Evolutionary conservation across 2,329 filamentous ascomycete species (phyloP).

Genomic region (Ceratocystis ficicola): DNA sequence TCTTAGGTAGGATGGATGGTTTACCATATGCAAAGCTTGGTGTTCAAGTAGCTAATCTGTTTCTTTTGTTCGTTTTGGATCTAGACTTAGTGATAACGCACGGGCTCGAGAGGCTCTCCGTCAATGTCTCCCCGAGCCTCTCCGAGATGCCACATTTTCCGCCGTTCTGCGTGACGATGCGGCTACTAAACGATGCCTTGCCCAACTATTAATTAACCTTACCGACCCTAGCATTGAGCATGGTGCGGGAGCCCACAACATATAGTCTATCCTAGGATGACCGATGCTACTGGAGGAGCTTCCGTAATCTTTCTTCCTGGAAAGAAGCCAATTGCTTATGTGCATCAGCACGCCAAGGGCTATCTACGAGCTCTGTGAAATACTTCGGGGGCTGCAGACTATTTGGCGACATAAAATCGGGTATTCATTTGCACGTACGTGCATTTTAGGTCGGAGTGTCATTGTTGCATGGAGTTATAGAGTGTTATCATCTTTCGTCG

Average conservation of each 20-base stretch:
- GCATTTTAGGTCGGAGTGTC: neutral
- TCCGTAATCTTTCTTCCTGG: neutral
- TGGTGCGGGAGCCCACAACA: slow-evolving; percentile 27
- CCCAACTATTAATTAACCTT: slow-evolving; percentile 92
- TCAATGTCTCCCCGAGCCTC: slow-evolving; percentile 93
- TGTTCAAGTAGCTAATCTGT: neutral
- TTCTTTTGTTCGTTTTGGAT: neutral
- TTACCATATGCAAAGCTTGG: neutral
- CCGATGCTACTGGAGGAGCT: neutral
- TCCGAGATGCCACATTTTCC: slow-evolving; percentile 95
- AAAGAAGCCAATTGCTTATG: neutral
- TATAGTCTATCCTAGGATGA: neutral
- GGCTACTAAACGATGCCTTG: slow-evolving; percentile 90
- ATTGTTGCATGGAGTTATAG: slow-evolving; percentile 1
- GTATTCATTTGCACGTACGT: neutral
- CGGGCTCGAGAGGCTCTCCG: slow-evolving; percentile 86
- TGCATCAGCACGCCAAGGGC: neutral
- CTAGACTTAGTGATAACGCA: slow-evolving; percentile 85
- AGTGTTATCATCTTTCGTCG: neutral
- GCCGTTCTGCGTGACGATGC: slow-evolving; percentile 93
- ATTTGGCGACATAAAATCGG: slow-evolving; percentile 1
- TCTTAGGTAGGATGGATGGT: slow-evolving; percentile 54
- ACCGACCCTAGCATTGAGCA: slow-evolving; percentile 67
- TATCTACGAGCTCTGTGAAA: neutral
- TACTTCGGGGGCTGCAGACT: neutral